Base-by-base conservation (phyloP, 2,329 filamentous ascomycete genomes). In the Penicillium glabrum region DNA sequence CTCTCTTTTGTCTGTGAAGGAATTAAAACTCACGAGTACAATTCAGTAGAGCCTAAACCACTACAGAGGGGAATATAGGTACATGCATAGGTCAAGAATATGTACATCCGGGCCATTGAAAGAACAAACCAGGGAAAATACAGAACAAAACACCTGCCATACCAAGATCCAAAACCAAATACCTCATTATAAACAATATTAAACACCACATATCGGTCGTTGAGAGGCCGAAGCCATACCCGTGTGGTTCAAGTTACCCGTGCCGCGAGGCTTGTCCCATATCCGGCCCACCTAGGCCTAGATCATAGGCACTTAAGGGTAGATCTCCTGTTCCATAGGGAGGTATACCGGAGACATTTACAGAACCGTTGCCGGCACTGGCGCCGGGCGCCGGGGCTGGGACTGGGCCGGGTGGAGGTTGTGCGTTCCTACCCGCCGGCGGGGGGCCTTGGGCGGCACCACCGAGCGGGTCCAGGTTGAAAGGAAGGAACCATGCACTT, bases 401-500 rank as follows among this genome's bases (percentile, higher is more conserved):
- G 13, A 51, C 29, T 19, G 33, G 14, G 8, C 39, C 59, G 10
- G 60, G 58, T 23, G 57, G 48, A 8, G 57, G 50, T 37, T n/a
- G 23, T 11, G 49, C 5, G 24, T 54, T 52, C 29, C 52, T 16
- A 29, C 19, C 39, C 26, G 53, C 46, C 14, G 53, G 49, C 23
- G 44, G 37, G 11, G 51, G 50, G 29, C 61, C 46, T 26, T 55
- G 51, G 33, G 41, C 58, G 9, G 39, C 54, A 35, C 50, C 57
- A 23, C 69, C 63, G 19, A 73, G 56, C 5, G 91, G 90, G 57
- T 95, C 90, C 75, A 96, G 86, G 70, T 96, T 96, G 75, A 96
- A 96, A 1, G 93, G 91, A 79, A 96, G 87, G 73, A 96, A 96
- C 90, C 93, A 98, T 5, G 89, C 90, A 51, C 87, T 88, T 46